phyloP scores from a whole-genome alignment of 331 rosid genomes.

The Spiraea crenata region DNA sequence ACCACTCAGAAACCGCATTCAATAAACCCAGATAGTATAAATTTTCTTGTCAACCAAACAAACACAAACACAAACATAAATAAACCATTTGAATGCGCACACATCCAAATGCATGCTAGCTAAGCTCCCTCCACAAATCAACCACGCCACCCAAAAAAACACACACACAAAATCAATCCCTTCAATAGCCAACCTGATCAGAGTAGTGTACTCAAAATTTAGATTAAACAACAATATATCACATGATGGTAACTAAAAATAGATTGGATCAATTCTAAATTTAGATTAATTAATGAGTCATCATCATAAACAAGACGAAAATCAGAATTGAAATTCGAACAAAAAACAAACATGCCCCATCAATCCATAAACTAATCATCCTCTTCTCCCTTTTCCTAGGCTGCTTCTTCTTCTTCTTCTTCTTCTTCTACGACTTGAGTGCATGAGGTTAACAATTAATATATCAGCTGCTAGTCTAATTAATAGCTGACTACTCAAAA shows the following conservation, averaged over 20 bases:
- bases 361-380: background rate
- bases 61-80: slow-evolving; percentile 10
- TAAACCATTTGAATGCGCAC: slow-evolving; percentile 26
- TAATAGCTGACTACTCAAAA: background rate
- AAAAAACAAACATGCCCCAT: slow-evolving; percentile 36
- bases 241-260: background rate
- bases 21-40: slow-evolving; percentile 35
- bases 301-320: slow-evolving; percentile 29
- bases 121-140: slow-evolving; percentile 5
- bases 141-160: slow-evolving; percentile 10
- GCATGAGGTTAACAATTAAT: too few relatives aligned
- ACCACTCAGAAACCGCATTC: slow-evolving; percentile 58
- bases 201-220: too few relatives aligned
- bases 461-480: too few relatives aligned
- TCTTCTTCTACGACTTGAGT: slow-evolving; percentile 1
- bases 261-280: slow-evolving; percentile 9
- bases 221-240: too few relatives aligned
- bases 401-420: slow-evolving; percentile 36
- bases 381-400: slow-evolving; percentile 19
- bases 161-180: background rate
- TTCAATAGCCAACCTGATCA: too few relatives aligned
- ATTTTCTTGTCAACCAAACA: slow-evolving; percentile 6
- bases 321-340: slow-evolving; percentile 52
- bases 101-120: slow-evolving; percentile 34
- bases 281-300: slow-evolving; percentile 7